Evolutionary conservation across 1,139 yeast genomes (phyloP).

Genomic region (Nakaseomyces nivariensis): DNA sequence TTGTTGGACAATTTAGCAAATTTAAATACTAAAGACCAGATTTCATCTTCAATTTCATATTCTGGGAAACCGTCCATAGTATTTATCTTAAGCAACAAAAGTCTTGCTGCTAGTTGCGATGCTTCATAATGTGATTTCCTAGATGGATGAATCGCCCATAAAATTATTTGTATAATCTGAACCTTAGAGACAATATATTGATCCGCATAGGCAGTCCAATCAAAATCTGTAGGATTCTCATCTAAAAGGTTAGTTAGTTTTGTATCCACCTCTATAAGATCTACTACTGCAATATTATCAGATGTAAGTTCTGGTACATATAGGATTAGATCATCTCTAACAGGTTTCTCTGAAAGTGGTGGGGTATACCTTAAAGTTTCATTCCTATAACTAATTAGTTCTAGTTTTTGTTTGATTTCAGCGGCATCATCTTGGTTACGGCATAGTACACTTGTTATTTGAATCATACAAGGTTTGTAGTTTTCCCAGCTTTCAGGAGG

Average conservation of each 20-base stretch:
- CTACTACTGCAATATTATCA: constrained; percentile 6
- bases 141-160: constrained; percentile 29
- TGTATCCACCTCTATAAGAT: constrained; percentile 17
- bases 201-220: constrained; percentile 26
- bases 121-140: constrained; percentile 25
- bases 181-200: constrained; percentile 18
- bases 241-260: constrained; percentile 20
- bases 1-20: constrained; percentile 20
- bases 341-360: constrained; percentile 7
- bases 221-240: constrained; percentile 23
- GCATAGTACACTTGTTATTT: constrained; percentile 30
- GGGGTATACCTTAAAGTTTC: constrained; percentile 57
- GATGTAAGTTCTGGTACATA: constrained; percentile 2
- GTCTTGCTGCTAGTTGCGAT: constrained; percentile 24
- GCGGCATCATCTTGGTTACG: constrained; percentile 20
- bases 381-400: constrained; percentile 55
- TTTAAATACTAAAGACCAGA: constrained; percentile 28
- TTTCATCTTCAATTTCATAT: constrained; percentile 25
- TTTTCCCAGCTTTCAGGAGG: constrained; percentile 57
- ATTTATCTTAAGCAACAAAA: constrained; percentile 24
- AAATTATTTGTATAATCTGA: constrained; percentile 22
- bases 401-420: constrained; percentile 42
- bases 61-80: constrained; percentile 24
- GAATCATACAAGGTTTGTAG: constrained; percentile 45
- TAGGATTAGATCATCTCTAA: constrained; percentile 2